Evolutionary conservation across 352 stramenopile genomes (phyloP).

Genomic region (Halophytophthora polymorphica): DNA sequence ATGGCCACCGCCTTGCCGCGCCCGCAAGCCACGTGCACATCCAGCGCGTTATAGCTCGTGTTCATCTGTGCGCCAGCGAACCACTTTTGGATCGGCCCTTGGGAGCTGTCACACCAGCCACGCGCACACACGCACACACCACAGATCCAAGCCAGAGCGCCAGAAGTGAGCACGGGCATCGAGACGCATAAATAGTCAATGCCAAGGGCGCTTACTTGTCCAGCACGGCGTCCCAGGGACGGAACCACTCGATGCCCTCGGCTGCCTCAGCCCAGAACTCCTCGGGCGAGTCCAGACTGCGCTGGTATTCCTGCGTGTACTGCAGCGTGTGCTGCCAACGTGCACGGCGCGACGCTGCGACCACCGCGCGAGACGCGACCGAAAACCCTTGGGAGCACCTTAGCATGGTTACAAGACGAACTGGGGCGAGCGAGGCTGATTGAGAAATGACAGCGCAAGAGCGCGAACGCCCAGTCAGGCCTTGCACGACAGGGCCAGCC

Average conservation of each 20-base stretch:
- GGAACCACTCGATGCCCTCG: conserved; percentile 92
- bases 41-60: conserved; percentile 93
- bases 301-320: conserved; percentile 62
- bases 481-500: no score
- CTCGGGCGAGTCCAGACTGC: conserved; percentile 83
- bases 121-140: no score
- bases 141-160: no score
- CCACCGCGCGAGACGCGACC: neutral
- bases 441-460: no score
- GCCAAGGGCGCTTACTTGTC: conserved; percentile 81
- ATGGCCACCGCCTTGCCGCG: conserved; percentile 94
- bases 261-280: conserved; percentile 92
- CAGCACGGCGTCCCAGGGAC: conserved; percentile 60
- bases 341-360: neutral
- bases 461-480: no score
- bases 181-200: conserved; percentile 82
- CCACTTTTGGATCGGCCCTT: conserved; percentile 41
- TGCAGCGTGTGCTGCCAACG: conserved; percentile 18
- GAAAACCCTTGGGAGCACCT: neutral
- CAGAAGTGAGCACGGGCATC: no score
- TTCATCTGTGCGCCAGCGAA: conserved; percentile 96
- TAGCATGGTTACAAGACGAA: neutral
- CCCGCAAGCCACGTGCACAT: conserved; percentile 86
- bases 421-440: no score
- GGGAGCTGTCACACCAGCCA: no score